Base-by-base conservation (phyloP, 176 grass and related monocot species). In the Musa schizocarpa region DNA sequence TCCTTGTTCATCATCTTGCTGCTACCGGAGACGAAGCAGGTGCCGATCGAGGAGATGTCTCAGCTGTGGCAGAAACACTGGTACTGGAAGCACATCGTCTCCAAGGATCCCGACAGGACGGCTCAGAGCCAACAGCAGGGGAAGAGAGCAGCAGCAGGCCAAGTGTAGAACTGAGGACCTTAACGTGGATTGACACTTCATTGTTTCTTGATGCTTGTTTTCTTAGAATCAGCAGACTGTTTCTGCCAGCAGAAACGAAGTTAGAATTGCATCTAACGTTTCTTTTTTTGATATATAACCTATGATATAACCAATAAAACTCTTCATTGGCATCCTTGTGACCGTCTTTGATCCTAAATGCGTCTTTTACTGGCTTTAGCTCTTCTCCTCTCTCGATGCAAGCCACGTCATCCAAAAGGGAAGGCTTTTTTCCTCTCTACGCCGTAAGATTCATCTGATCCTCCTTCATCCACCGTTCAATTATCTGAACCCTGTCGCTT, bases 41-140 rank as follows among this genome's bases (percentile, higher is more conserved):
- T 98, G 74, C 90, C 95, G 63, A 98, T 98, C 74, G 95, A 98
- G 84, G 95, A 98, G 88, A 84, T 99, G 16, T 90, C 88, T 76
- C 83, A 84, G 76, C 84, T 99, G 1, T 99, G 93, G 29, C 90
- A 99, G 80, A 89, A 82, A 64, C 90, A 99, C 72, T 99, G 95
- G 90, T 99, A 91, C 76, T 99, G 95, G 95, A 99, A 94, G 82
- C 75, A 77, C 43, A 64, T 94, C 17, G 90, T 99, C 13, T 74
- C 73, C 3, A 87, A 76, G 69, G 95, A 99, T 50, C 73, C 73
- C 0, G 21, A 65, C 11, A 52, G 5, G 6, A 86, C 82, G 79
- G 74, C 69, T 43, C 83, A 79, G 43, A 74, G 71, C 21, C 80
- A 81, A 1, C 13, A 84, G 9, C 66, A 22, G 56, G 24, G 9